Conservation (phyloP, 108 stramenopile genomes). For the Skeletonema costatum region DNA sequence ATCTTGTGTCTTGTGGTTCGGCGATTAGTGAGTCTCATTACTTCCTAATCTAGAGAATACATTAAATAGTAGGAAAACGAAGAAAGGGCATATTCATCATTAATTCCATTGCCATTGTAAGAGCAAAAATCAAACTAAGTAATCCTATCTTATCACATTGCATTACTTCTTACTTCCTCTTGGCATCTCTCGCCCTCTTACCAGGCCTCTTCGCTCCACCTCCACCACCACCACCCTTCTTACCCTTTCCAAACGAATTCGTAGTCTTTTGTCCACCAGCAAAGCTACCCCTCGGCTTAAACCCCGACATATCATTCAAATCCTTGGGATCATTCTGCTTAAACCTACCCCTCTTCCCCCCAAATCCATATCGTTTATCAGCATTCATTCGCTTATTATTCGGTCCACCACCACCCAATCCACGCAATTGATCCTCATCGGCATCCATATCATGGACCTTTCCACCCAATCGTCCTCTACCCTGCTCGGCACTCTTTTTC, state of each 20-base stretch:
- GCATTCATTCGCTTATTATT: slow-evolving; percentile 70
- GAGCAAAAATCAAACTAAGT: no score
- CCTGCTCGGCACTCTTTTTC: slow-evolving; percentile 72
- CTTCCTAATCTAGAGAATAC: not conserved
- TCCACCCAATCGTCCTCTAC: slow-evolving; percentile 51
- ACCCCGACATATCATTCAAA: slow-evolving; percentile 81
- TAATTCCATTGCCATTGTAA: no score
- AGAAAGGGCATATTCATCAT: no score
- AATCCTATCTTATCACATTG: no score
- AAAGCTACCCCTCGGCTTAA: slow-evolving; percentile 85
- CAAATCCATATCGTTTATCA: slow-evolving; percentile 80
- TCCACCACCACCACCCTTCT: slow-evolving; percentile 30
- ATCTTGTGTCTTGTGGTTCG: no score
- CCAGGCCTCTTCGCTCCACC: slow-evolving; percentile 67
- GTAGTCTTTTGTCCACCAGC: slow-evolving; percentile 67
- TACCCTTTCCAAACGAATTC: slow-evolving; percentile 12
- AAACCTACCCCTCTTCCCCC: slow-evolving; percentile 85
- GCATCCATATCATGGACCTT: slow-evolving; percentile 58
- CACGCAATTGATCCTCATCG: slow-evolving; percentile 53
- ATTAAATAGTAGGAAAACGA: not conserved
- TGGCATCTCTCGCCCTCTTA: slow-evolving; percentile 84
- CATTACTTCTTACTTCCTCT: not conserved
- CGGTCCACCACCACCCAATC: slow-evolving; percentile 39
- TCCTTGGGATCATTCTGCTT: slow-evolving; percentile 83
- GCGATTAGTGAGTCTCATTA: not conserved